Evolutionary conservation across 192 early-diverging fungal genomes (phyloP), one percentile per base, ranked within the genome.

Genomic region (Coemansia reversa): DNA sequence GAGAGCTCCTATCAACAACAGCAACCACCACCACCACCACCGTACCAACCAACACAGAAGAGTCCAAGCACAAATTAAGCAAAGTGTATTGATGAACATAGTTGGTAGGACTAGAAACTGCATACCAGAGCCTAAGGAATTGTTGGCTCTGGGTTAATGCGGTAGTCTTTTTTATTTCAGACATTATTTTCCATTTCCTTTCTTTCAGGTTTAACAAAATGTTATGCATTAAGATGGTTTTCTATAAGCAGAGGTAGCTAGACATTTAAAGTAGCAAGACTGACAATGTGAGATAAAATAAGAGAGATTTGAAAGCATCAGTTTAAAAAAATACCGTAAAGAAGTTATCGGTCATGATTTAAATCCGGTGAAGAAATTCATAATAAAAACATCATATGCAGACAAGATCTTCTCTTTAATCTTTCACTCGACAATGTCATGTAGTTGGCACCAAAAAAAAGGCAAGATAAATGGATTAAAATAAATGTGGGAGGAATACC

Each of bases 351-450:
- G 56, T 79, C 76, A 79, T 69, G 47, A n/a, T 45, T 45, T 45
- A 45, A 58, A 51, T 80, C 77, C 67, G 77, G 67, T 80, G 77
- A 80, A 80, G 77, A 80, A 73, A 80, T 80, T 80, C 77, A 16
- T 39, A 61, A 70, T 62, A 53, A 61, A 74, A 65, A 53, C 77
- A 80, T 80, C 77, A 80, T 74, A 58, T 70, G 72, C 62, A 67
- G 11, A 12, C 19, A 55, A 29, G 6, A 8, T 23, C 32, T 48
- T 30, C 22, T 42, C 27, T 35, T 35, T 12, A 35, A 5, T 45
- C 39, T 35, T 11, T 35, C 11, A 11, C 33, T 35, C 33, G n/a
- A n/a, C n/a, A 27, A 27, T 5, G 42, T 18, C 14, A 58, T 30
- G 19, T 32, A 6, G n/a, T n/a, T n/a, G n/a, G n/a, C n/a, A n/a